Base-by-base conservation (phyloP, 257 asterid species). In the Scutellaria minor region DNA sequence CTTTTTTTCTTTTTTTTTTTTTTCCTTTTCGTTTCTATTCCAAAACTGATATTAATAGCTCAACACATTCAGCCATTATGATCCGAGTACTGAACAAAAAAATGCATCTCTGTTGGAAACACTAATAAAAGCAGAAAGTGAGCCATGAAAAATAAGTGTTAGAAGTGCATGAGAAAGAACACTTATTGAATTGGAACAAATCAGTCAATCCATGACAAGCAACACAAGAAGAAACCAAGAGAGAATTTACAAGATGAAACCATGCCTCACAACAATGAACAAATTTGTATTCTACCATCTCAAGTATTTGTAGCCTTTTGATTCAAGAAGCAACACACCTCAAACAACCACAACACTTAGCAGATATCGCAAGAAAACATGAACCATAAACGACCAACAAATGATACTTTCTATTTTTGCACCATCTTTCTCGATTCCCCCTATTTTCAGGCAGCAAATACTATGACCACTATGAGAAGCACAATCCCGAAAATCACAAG, bases 401-500 rank as follows among this genome's bases (percentile, higher is more conserved):
- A 68, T 15, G 20, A 76, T 18, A 68, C 65, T 55, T 4, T 56
- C 10, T 44, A 75, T n/a, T 24, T 24, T 22, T 65, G 73, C 41
- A 68, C 75, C 68, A 15, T 57, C 72, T 59, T 40, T 42, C 68
- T n/a, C 40, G 76, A 62, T 61, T 47, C 63, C 61, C 56, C 53
- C 24, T 3, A 46, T 22, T 39, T 45, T 85, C 81, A 90, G 51
- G 92, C 89, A 31, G 83, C 92, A 50, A 90, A 89, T 64, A 92
- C 83, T 56, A 92, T 79, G 62, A 92, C 73, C 86, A 92, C 84
- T 64, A 92, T 92, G 79, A 90, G 88, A 78, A 92, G 83, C 75
- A 86, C 84, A 18, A 92, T 87, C 66, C 93, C 96, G 13, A 92
- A 92, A 53, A 92, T 92, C 76, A 92, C 98, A 54, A 92, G 87